Conservation (phyloP, 495 filamentous ascomycete species). For the Polyplosphaeria fusca region DNA sequence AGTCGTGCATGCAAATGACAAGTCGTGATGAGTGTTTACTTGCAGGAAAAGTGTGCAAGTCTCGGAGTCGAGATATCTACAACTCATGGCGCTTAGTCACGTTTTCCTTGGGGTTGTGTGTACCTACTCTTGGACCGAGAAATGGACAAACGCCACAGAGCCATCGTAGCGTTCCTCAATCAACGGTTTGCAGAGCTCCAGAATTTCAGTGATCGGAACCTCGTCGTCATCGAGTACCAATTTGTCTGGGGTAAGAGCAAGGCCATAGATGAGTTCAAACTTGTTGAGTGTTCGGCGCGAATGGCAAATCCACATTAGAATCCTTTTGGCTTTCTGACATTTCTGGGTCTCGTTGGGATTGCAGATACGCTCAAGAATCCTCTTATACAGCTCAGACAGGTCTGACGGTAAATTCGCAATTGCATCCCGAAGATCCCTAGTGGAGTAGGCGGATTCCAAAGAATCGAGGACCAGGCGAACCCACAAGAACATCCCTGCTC, state of each 20-base stretch:
- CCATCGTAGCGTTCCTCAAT: neutral
- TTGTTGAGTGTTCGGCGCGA: neutral
- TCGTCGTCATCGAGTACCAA: neutral
- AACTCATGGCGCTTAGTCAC: too few species aligned
- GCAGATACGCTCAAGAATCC: neutral
- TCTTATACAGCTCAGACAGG: neutral
- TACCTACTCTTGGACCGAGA: conserved; percentile 8
- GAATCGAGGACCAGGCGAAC: neutral
- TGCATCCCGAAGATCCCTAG: neutral
- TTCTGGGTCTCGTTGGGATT: too few species aligned
- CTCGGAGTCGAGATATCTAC: too few species aligned
- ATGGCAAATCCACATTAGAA: neutral
- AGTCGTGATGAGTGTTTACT: too few species aligned
- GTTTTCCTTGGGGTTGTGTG: too few species aligned
- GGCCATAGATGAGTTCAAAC: neutral
- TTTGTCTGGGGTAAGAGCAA: neutral
- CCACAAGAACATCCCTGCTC: neutral
- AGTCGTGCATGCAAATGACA: too few species aligned
- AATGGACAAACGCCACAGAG: conserved; percentile 1
- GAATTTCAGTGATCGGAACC: neutral
- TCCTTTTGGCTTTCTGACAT: neutral
- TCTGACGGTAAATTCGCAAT: neutral
- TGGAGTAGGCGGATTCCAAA: neutral
- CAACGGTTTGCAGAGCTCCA: neutral
- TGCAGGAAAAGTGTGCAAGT: too few species aligned